Base-by-base conservation (phyloP, 2,329 filamentous ascomycete genomes). In the Drechslera avenae region DNA sequence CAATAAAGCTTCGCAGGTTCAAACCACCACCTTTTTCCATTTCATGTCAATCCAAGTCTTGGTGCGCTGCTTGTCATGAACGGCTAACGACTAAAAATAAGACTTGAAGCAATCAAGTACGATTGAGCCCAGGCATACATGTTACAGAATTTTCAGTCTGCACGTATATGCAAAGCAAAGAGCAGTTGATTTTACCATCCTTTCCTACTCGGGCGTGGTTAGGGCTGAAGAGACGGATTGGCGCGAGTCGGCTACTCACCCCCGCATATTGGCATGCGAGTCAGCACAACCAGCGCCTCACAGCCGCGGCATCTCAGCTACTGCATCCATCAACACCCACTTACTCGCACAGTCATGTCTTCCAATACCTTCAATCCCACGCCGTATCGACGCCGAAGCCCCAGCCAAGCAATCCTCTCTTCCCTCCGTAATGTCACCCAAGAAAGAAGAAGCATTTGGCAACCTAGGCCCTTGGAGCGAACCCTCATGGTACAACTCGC, bases 401-500 rank as follows among this genome's bases (percentile, higher is more conserved):
- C 47, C 9, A 52, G n/a, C 50, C 37, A 14, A 50, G 53, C 32
- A 35, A 54, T 3, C 50, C 54, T 13, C 54, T 13, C 50, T 58
- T 39, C 39, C 58, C 39, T 55, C 59, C 50, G 34, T 56, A 41
- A 69, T 65, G 60, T 16, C 50, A 9, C 21, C 54, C 14, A 34
- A 46, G 26, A 67, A 65, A 37, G 67, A 62, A 23, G 66, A 71
- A 39, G 64, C 67, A 2, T 69, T 72, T 19, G 69, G 68, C 23
- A 71, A 72, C 46, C 59, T 69, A n/a, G 65, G 62, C 6, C 77
- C 77, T 3, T 79, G 77, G 77, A 68, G 66, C 42, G 77, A 79
- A 50, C 77, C 77, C 5, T 71, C 76, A n/a, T 79, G 76, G 75
- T 75, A 71, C 56, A 73, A 74, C 54, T 73, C 75, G 21, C 77